These are phyloP conservation scores for Diaporthe citriasiana DNA, from an alignment of 2,329 filamentous ascomycete species.

Conservation along the genomic window DNA sequence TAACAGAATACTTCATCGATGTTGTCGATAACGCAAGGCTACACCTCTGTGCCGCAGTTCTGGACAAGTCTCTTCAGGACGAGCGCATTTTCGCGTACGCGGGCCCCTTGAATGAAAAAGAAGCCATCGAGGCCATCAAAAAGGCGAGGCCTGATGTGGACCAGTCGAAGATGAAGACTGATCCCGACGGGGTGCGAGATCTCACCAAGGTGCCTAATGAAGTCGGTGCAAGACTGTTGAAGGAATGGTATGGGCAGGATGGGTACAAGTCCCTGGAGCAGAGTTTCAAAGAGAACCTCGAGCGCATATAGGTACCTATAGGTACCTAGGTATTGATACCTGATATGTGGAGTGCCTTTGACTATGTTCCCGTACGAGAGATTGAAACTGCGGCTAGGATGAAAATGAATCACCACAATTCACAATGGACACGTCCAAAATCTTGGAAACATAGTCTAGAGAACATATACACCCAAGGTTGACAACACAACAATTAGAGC, in stretches of 20 bases:
- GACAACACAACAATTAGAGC: not conserved
- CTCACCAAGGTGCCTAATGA: slow-evolving; percentile 27
- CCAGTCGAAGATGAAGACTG: not conserved
- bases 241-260: slow-evolving; percentile 44
- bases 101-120: not conserved
- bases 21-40: slow-evolving; percentile 24
- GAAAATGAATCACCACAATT: not conserved
- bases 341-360: not conserved
- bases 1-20: slow-evolving; percentile 18
- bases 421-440: not conserved
- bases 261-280: slow-evolving; percentile 39
- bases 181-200: slow-evolving; percentile 20
- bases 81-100: slow-evolving; percentile 32
- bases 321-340: no score
- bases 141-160: slow-evolving; percentile 17
- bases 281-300: slow-evolving; percentile 29
- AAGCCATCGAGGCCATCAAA: slow-evolving; percentile 1
- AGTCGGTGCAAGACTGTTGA: slow-evolving; percentile 41
- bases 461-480: not conserved
- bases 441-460: not conserved
- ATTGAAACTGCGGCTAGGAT: no score
- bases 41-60: slow-evolving; percentile 24
- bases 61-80: slow-evolving; percentile 31
- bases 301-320: not conserved
- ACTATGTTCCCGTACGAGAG: no score